Evolutionary conservation across 768 basidiomycete species (phyloP).

Genomic region (Agaricus blazei): DNA sequence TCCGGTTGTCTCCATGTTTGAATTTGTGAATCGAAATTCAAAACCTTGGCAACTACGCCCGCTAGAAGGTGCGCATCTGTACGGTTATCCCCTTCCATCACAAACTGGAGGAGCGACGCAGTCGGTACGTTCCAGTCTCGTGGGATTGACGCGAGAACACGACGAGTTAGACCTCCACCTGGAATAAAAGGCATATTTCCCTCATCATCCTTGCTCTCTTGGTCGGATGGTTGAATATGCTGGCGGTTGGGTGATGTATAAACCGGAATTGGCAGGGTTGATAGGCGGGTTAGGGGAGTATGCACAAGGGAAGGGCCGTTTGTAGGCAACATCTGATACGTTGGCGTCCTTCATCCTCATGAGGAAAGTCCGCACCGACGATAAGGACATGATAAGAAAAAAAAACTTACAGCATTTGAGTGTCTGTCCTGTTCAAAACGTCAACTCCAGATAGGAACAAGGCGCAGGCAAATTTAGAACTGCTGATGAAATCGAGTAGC

Average conservation of each 20-base stretch:
- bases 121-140: conserved; percentile 46
- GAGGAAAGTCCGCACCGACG: neutral
- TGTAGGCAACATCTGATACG: conserved; percentile 47
- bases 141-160: conserved; percentile 58
- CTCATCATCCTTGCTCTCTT: conserved; percentile 20
- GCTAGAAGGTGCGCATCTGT: conserved; percentile 64
- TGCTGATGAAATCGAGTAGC: conserved; percentile 52
- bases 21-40: conserved; percentile 30
- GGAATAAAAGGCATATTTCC: conserved; percentile 65
- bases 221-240: conserved; percentile 22
- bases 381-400: neutral
- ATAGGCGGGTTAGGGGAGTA: conserved; percentile 39
- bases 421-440: conserved; percentile 64
- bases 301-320: conserved; percentile 38
- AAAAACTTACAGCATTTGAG: conserved; percentile 65
- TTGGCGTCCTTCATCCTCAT: conserved; percentile 48
- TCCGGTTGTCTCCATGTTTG: conserved; percentile 56
- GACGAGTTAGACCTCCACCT: conserved; percentile 68
- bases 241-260: conserved; percentile 44
- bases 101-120: conserved; percentile 65
- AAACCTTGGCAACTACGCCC: conserved; percentile 41
- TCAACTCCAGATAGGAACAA: conserved; percentile 77
- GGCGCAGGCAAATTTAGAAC: conserved; percentile 43
- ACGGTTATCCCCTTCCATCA: conserved; percentile 79
- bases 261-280: conserved; percentile 42